These are phyloP conservation scores for Apiospora saccharicola DNA, from an alignment of 2,329 filamentous ascomycete genomes.

Conservation along the genomic window DNA sequence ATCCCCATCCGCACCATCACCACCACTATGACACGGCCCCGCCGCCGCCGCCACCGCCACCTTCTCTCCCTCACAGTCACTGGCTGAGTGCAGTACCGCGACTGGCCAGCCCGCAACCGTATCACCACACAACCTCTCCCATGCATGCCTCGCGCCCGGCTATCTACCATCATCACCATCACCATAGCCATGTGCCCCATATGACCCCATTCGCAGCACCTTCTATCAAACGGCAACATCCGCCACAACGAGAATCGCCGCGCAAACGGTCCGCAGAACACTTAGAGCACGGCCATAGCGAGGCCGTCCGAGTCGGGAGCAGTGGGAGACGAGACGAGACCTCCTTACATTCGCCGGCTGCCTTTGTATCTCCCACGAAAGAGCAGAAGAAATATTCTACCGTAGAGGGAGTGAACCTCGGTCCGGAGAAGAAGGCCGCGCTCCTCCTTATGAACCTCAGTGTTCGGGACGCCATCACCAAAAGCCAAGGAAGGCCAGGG, in stretches of 20 bases:
- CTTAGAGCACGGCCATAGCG: slow-evolving; percentile 37
- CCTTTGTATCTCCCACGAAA: background rate
- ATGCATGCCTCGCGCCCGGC: background rate
- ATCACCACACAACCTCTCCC: slow-evolving; percentile 11
- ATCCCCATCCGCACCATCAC: slow-evolving; percentile 33
- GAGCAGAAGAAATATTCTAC: background rate
- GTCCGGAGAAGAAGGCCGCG: slow-evolving; percentile 55
- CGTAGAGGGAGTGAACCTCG: slow-evolving; percentile 27
- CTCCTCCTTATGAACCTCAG: slow-evolving; percentile 57
- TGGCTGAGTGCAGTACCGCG: slow-evolving; percentile 55
- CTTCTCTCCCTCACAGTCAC: slow-evolving; percentile 44
- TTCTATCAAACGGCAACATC: slow-evolving; percentile 26
- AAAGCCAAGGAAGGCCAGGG: slow-evolving; percentile 23
- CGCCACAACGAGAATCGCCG: slow-evolving; percentile 30
- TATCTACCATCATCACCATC: slow-evolving; percentile 23
- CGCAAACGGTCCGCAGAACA: slow-evolving; percentile 41
- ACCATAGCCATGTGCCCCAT: slow-evolving; percentile 13
- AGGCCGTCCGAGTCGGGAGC: slow-evolving; percentile 29
- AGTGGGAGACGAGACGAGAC: background rate
- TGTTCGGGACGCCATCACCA: slow-evolving; percentile 44
- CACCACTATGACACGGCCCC: slow-evolving; percentile 31
- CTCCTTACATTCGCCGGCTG: background rate
- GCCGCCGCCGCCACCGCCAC: slow-evolving; percentile 32
- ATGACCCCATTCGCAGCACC: background rate
- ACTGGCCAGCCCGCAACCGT: slow-evolving; percentile 36